These are phyloP conservation scores for Saturnispora dispora DNA, from an alignment of 805 yeast genomes.

Conservation along the genomic window DNA sequence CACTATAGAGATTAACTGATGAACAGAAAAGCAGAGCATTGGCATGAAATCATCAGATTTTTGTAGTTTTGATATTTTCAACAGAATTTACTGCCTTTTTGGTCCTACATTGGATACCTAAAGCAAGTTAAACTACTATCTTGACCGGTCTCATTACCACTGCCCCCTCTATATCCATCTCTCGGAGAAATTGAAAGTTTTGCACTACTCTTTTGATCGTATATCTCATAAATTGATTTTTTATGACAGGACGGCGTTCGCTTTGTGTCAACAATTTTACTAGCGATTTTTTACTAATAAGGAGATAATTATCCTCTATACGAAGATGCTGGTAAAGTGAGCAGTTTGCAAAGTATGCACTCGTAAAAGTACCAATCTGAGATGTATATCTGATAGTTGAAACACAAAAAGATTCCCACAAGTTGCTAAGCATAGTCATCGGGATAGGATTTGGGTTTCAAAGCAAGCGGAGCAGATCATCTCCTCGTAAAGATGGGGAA, in stretches of 20 bases:
- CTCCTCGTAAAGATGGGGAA: neutral
- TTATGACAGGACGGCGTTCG: neutral
- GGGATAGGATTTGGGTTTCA: neutral
- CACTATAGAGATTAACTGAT: neutral
- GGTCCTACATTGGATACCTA: too few relatives aligned
- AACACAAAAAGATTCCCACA: too few relatives aligned
- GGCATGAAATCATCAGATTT: neutral
- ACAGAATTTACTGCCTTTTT: neutral
- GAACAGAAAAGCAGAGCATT: neutral
- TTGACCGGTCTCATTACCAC: too few relatives aligned
- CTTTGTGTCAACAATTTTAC: neutral
- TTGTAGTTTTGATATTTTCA: neutral
- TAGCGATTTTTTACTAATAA: too few relatives aligned
- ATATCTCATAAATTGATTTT: too few relatives aligned
- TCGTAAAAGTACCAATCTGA: neutral
- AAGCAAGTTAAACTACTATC: too few relatives aligned
- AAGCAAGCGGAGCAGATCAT: neutral
- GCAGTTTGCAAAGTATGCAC: neutral
- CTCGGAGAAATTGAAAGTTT: neutral
- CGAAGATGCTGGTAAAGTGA: too few relatives aligned
- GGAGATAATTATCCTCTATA: too few relatives aligned
- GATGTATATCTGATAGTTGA: neutral
- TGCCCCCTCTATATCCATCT: neutral
- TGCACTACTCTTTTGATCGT: neutral
- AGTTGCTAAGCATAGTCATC: neutral